phyloP scores from a whole-genome alignment of 371 early-diverging fungal genomes.

The Syncephalastrum racemosum region DNA sequence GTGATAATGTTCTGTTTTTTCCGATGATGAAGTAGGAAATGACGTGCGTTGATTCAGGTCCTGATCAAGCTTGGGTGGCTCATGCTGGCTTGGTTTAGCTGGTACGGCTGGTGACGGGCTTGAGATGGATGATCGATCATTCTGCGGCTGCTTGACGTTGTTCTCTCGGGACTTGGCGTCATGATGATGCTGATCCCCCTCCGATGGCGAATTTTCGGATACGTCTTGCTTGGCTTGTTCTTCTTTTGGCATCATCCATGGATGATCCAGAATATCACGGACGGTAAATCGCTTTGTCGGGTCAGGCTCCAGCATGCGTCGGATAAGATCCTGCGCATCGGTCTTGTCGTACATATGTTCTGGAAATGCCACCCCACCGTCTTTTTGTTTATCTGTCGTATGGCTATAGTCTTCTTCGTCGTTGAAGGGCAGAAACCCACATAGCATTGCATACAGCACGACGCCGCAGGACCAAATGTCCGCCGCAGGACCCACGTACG shows the following conservation, averaged over 20 bases:
- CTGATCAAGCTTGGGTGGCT: too few relatives aligned
- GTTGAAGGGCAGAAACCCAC: constrained; percentile 78
- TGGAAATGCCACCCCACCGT: constrained; percentile 52
- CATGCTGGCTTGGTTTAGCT: too few relatives aligned
- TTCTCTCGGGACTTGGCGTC: too few relatives aligned
- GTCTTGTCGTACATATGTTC: constrained; percentile 31
- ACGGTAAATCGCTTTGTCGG: constrained; percentile 51
- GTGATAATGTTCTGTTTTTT: too few relatives aligned
- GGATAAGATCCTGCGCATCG: constrained; percentile 34
- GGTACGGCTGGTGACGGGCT: too few relatives aligned
- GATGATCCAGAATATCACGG: constrained; percentile 44
- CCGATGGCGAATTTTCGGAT: too few relatives aligned
- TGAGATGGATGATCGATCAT: too few relatives aligned
- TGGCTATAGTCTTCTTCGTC: constrained; percentile 67
- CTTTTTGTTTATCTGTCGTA: constrained; percentile 60
- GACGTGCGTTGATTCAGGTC: too few relatives aligned
- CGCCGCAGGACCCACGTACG: constrained; percentile 92
- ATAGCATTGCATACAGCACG: constrained; percentile 73
- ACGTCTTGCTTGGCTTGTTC: too few relatives aligned
- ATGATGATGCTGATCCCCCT: too few relatives aligned
- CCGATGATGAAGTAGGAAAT: too few relatives aligned
- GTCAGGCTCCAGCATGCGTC: constrained; percentile 51
- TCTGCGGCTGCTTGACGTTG: too few relatives aligned
- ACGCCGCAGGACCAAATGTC: constrained; percentile 95
- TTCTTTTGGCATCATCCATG: constrained; percentile 43